Conservation (phyloP, 306 rosid species). For the Gleditsia sinensis region DNA sequence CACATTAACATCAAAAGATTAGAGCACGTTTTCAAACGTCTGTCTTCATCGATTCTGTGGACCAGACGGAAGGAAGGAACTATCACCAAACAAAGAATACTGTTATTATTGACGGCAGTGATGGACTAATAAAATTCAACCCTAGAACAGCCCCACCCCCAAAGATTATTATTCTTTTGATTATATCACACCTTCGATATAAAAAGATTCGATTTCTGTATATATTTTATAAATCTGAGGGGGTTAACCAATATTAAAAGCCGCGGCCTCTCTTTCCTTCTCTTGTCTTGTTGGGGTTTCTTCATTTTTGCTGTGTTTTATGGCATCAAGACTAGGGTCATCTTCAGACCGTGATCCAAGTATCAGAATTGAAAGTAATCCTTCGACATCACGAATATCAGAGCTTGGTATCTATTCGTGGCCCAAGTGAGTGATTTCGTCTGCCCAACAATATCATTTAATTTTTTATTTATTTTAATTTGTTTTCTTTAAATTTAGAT, state of each 20-base stretch:
- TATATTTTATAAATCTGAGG: not conserved
- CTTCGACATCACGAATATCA: conserved; percentile 59
- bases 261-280: not conserved
- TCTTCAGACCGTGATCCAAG: conserved; percentile 44
- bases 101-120: too few relatives aligned
- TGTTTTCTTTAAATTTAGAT: conserved; percentile 34
- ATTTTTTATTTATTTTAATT: not conserved
- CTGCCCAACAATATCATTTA: not conserved
- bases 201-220: not conserved
- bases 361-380: conserved; percentile 64
- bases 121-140: too few relatives aligned
- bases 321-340: conserved; percentile 46
- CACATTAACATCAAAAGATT: not conserved
- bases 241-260: too few relatives aligned
- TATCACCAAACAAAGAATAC: too few relatives aligned
- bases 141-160: too few relatives aligned
- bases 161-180: too few relatives aligned
- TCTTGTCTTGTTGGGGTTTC: not conserved
- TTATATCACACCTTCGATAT: too few relatives aligned
- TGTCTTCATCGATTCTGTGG: too few relatives aligned
- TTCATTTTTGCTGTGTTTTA: conserved; percentile 13
- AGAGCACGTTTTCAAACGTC: not conserved
- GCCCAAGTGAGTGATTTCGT: conserved; percentile 61
- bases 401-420: conserved; percentile 71
- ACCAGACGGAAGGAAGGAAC: too few relatives aligned